Evolutionary conservation across 2,329 filamentous ascomycete species (phyloP), one percentile per base, ranked within the genome.

Genomic region (Hyphodiscus sp.): DNA sequence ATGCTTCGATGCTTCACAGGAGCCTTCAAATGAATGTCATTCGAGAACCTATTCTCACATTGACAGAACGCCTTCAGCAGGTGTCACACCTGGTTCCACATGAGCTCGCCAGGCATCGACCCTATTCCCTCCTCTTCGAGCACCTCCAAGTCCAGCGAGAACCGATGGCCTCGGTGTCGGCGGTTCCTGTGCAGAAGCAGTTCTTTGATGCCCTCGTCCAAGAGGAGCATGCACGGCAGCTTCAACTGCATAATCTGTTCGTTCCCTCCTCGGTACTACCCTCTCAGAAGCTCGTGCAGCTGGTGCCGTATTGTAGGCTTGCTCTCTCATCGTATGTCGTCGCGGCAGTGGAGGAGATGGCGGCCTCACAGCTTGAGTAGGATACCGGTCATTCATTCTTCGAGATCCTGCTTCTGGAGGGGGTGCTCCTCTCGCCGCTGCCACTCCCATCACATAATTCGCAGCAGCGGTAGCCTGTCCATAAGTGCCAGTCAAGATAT

Each of bases 401-500:
- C 58, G 52, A 16, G 47, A 44, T 20, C 50, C 52, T 20, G 46
- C 16, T 13, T 20, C 45, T 20, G 58, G 47, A 20, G 55, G 50
- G 23, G 56, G 54, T 1, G 49, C 50, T n/a, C 58, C 59, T 51
- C 62, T 53, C 30, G 59, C 59, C 51, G 61, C 58, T 7, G 56
- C 53, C 16, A 63, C 59, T 4, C 63, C 63, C 55, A 65, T 62
- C 19, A 65, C 59, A 48, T 66, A 65, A 41, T 70, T 66, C 7
- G 67, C 69, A 10, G 68, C 65, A 26, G 63, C 63, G 13, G 61
- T 62, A 11, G 67, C 69, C 43, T 67, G 62, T 18, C 64, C 63
- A 38, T 66, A 67, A 47, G 62, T 63, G 1, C 65, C 66, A 15
- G 65, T 65, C n/a, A 70, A 49, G 1, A 68, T 64, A 48, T 69